phyloP scores from a whole-genome alignment of 371 early-diverging fungal species.

The Mucor irregularis region DNA sequence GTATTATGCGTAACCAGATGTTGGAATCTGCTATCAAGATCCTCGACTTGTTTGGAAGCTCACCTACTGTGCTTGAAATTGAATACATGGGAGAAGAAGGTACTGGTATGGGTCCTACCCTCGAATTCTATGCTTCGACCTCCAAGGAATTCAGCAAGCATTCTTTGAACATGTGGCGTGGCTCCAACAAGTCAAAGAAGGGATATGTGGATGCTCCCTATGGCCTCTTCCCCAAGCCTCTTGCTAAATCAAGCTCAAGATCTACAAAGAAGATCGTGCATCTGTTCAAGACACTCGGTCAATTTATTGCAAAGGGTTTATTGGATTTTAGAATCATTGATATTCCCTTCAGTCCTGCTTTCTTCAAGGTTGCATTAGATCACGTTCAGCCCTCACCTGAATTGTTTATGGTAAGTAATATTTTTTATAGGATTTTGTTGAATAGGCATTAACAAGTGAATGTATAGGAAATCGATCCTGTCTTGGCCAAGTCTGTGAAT shows the following conservation, averaged over 20 bases:
- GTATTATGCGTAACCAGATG: constrained; percentile 73
- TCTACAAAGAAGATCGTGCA: constrained; percentile 50
- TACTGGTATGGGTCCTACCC: constrained; percentile 91
- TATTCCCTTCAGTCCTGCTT: constrained; percentile 75
- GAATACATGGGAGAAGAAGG: constrained; percentile 94
- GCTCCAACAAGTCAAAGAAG: constrained; percentile 33
- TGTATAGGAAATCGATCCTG: constrained; percentile 67
- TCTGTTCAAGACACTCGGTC: constrained; percentile 74
- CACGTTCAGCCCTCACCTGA: constrained; percentile 20
- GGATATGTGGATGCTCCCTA: constrained; percentile 46
- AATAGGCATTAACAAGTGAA: constrained; percentile 16
- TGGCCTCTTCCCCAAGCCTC: constrained; percentile 80
- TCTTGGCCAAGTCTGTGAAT: constrained; percentile 66
- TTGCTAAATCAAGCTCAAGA: constrained; percentile 19
- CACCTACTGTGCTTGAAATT: constrained; percentile 78
- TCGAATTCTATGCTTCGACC: constrained; percentile 88
- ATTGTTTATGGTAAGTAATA: constrained; percentile 26
- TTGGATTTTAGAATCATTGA: constrained; percentile 88
- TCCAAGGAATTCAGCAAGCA: constrained; percentile 74
- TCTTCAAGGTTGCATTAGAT: constrained; percentile 70
- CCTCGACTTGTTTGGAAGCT: constrained; percentile 74
- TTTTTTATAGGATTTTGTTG: constrained; percentile 2
- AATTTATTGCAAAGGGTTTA: constrained; percentile 87
- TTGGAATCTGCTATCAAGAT: constrained; percentile 82
- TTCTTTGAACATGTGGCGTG: constrained; percentile 61